phyloP scores from a whole-genome alignment of 768 basidiomycete species.

The Termitomyces sp. region DNA sequence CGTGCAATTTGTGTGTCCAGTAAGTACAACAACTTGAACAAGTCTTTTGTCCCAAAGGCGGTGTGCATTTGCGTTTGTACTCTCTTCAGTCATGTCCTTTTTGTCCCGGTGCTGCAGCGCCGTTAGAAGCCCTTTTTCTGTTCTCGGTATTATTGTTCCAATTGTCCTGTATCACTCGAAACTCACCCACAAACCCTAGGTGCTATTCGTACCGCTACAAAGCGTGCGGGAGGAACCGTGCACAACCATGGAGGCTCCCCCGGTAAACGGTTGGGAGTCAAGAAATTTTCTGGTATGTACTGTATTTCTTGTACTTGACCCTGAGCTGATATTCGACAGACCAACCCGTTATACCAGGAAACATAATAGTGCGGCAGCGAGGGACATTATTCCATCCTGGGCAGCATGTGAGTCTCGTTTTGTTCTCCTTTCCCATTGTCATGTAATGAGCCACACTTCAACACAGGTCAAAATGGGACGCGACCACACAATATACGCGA shows the following conservation, averaged over 20 bases:
- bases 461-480: conserved; percentile 83
- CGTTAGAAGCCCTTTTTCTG: conserved; percentile 49
- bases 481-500: conserved; percentile 93
- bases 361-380: conserved; percentile 94
- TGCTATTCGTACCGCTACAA: conserved; percentile 90
- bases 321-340: conserved; percentile 45
- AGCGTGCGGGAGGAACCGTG: conserved; percentile 92
- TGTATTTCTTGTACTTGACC: not conserved
- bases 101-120: conserved; percentile 42
- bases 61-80: not conserved
- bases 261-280: conserved; percentile 91
- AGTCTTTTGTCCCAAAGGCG: conserved; percentile 10
- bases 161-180: conserved; percentile 1
- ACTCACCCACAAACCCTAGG: conserved; percentile 38
- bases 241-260: conserved; percentile 92
- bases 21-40: not conserved
- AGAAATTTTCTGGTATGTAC: conserved; percentile 87
- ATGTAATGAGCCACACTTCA: conserved; percentile 7
- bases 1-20: conserved; percentile 5
- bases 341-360: conserved; percentile 88
- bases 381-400: conserved; percentile 93
- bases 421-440: not conserved
- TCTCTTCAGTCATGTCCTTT: conserved; percentile 40
- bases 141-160: conserved; percentile 31
- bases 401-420: conserved; percentile 67